Conservation (phyloP, 2,329 filamentous ascomycete genomes). For the Fusarium heterosporum region DNA sequence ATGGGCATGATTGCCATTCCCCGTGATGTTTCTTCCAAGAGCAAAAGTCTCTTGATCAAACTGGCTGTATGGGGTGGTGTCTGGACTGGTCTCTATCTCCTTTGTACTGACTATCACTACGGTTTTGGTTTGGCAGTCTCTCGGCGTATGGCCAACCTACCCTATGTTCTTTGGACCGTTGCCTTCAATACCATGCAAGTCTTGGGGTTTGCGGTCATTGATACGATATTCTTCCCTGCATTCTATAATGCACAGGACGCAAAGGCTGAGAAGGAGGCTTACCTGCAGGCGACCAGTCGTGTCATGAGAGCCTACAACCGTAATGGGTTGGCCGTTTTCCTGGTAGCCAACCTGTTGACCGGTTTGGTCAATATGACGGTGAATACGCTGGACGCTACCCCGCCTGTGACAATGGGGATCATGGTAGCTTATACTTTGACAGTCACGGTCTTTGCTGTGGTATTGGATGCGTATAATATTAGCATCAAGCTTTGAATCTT, state of each 20-base stretch:
- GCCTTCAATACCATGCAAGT: constrained; percentile 91
- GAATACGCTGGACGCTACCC: constrained; percentile 79
- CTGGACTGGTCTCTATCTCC: constrained; percentile 77
- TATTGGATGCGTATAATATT: constrained; percentile 72
- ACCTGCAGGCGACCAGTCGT: constrained; percentile 78
- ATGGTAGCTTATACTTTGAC: constrained; percentile 77
- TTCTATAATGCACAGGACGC: constrained; percentile 69
- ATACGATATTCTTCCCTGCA: constrained; percentile 81
- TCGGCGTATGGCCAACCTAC: constrained; percentile 89
- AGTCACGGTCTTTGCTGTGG: constrained; percentile 75
- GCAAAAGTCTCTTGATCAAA: constrained; percentile 68
- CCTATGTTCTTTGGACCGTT: constrained; percentile 93
- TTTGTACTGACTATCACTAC: constrained; percentile 75
- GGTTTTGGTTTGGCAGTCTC: constrained; percentile 84
- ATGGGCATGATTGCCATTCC: constrained; percentile 84
- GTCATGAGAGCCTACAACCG: constrained; percentile 88
- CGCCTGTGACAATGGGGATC: constrained; percentile 75
- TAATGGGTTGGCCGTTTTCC: constrained; percentile 86
- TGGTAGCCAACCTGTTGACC: constrained; percentile 89
- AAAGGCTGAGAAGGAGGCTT: constrained; percentile 71
- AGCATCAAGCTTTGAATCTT: constrained; percentile 73
- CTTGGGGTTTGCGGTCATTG: constrained; percentile 79
- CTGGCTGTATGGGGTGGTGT: constrained; percentile 72
- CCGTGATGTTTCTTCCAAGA: constrained; percentile 59
- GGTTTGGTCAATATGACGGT: constrained; percentile 89